phyloP scores from a whole-genome alignment of 768 basidiomycete genomes.

The Pholiota microspora region DNA sequence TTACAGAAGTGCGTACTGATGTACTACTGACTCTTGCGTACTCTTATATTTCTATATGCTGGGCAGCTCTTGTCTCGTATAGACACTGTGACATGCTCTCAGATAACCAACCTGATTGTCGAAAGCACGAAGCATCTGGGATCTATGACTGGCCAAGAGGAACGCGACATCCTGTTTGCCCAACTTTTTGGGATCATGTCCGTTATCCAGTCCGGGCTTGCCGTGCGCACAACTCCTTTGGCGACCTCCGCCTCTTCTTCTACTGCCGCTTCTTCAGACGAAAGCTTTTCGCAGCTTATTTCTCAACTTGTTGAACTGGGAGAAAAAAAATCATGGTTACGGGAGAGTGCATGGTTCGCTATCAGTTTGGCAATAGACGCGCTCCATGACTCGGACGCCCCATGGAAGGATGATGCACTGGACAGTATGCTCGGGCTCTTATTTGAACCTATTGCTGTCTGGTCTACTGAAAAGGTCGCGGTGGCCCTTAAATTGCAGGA shows the following conservation, averaged over 20 bases:
- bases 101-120: constrained; percentile 73
- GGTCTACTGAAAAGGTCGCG: constrained; percentile 91
- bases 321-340: constrained; percentile 85
- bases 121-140: constrained; percentile 70
- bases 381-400: constrained; percentile 52
- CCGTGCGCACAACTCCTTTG: constrained; percentile 60
- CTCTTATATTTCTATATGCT: constrained; percentile 5
- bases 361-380: constrained; percentile 63
- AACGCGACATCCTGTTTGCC: constrained; percentile 90
- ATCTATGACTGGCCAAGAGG: constrained; percentile 87
- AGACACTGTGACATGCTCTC: constrained; percentile 71
- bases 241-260: constrained; percentile 52
- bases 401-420: constrained; percentile 72
- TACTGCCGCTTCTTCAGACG: constrained; percentile 51
- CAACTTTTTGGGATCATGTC: constrained; percentile 87
- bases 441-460: constrained; percentile 53
- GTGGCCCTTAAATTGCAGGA: constrained; percentile 70
- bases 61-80: constrained; percentile 77
- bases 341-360: constrained; percentile 90
- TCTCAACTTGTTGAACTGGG: constrained; percentile 65
- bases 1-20: constrained; percentile 77
- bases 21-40: constrained; percentile 31
- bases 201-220: constrained; percentile 80
- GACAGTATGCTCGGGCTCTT: constrained; percentile 46
- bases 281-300: constrained; percentile 59